These are phyloP conservation scores for Entophlyctis luteolus DNA, from an alignment of 192 early-diverging fungal species.

Conservation along the genomic window DNA sequence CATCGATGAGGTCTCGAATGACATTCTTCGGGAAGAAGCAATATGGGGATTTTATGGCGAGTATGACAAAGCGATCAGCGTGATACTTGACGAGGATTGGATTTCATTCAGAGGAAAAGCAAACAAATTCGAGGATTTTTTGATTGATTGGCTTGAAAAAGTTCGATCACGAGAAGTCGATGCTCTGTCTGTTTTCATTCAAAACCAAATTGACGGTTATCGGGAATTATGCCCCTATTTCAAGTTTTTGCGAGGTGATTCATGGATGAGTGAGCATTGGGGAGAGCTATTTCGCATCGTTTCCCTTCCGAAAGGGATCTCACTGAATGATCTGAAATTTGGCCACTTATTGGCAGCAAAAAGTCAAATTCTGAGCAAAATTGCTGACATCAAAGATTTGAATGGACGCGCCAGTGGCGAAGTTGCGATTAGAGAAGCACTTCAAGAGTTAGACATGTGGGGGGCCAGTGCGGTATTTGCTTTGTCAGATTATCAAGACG, in stretches of 20 bases:
- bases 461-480: constrained; percentile 49
- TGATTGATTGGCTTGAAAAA: constrained; percentile 41
- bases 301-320: constrained; percentile 34
- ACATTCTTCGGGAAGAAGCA: constrained; percentile 29
- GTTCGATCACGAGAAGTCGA: constrained; percentile 32
- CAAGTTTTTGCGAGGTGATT: constrained; percentile 55
- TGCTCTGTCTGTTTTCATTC: constrained; percentile 34
- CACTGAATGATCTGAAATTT: constrained; percentile 46
- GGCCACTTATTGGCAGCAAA: constrained; percentile 36
- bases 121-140: constrained; percentile 44
- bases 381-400: constrained; percentile 52
- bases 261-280: constrained; percentile 59
- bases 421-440: constrained; percentile 53
- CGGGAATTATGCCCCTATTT: constrained; percentile 34
- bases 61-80: constrained; percentile 27
- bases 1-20: constrained; percentile 28
- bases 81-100: constrained; percentile 47
- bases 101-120: constrained; percentile 47
- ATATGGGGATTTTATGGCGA: constrained; percentile 43
- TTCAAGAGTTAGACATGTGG: constrained; percentile 59
- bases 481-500: constrained; percentile 49
- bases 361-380: constrained; percentile 31
- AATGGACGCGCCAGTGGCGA: constrained; percentile 56
- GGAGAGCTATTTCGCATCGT: constrained; percentile 50
- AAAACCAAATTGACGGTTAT: constrained; percentile 42